Percentiles rank a stretch among this genome's conserved stretches.
Evolutionary conservation across 768 basidiomycete genomes (phyloP).

Genomic region (Galerina marginata): DNA sequence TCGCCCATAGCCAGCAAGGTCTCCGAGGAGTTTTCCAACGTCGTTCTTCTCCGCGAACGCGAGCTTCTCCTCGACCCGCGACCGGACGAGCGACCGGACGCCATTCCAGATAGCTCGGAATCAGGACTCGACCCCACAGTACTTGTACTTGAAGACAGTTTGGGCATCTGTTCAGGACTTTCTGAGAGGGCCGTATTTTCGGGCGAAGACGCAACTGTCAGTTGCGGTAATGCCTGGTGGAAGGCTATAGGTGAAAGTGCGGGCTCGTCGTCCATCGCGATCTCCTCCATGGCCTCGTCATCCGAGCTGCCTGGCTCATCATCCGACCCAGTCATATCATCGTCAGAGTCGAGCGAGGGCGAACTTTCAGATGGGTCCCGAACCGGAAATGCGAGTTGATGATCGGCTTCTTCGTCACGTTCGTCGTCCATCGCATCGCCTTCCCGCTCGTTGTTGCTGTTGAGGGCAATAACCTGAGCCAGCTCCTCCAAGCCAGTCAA

Average conservation of each 20-base stretch:
- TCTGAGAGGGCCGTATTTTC: constrained; percentile 20
- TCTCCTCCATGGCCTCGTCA: constrained; percentile 84
- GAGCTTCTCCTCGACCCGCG: constrained; percentile 62
- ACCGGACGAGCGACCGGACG: constrained; percentile 26
- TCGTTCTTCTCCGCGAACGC: constrained; percentile 52
- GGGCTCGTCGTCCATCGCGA: constrained; percentile 75
- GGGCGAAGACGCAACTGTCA: constrained; percentile 36
- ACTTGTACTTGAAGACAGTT: neutral
- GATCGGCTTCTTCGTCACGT: constrained; percentile 66
- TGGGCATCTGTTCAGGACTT: constrained; percentile 14
- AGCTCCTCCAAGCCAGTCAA: constrained; percentile 84
- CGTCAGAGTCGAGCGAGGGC: constrained; percentile 70
- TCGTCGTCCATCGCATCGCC: constrained; percentile 63
- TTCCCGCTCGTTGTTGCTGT: constrained; percentile 56
- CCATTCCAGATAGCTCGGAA: constrained; percentile 24
- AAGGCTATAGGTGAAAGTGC: constrained; percentile 35
- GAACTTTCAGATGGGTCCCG: constrained; percentile 56
- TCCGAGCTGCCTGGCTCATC: constrained; percentile 77
- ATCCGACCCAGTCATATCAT: constrained; percentile 67
- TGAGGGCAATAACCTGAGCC: constrained; percentile 78
- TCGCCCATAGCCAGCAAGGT: constrained; percentile 69
- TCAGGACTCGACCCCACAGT: constrained; percentile 21
- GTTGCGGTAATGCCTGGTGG: constrained; percentile 38
- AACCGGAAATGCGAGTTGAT: constrained; percentile 72
- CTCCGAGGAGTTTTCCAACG: constrained; percentile 39